Percentiles rank a stretch among this genome's conserved stretches.
These are phyloP conservation scores for Kazachstania bromeliacearum DNA, from an alignment of 805 yeast species.

Conservation along the genomic window DNA sequence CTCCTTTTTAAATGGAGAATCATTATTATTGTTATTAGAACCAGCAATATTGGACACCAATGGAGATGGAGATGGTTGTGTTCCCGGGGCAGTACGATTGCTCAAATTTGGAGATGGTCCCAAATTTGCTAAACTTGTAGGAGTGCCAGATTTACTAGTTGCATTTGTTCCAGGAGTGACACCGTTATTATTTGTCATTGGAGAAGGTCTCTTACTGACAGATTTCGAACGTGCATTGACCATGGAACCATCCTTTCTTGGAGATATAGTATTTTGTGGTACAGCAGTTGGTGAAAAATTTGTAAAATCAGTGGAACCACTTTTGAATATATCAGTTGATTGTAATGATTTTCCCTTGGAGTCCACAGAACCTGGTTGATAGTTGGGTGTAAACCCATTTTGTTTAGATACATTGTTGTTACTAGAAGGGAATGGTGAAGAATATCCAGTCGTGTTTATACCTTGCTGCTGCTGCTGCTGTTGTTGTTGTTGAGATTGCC, in stretches of 20 bases:
- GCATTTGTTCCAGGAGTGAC: constrained; percentile 5
- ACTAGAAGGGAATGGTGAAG: not conserved
- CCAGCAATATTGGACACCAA: constrained; percentile 6
- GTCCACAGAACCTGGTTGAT: no score
- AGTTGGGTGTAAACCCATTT: not conserved
- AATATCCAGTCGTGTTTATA: not conserved
- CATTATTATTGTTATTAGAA: constrained; percentile 5
- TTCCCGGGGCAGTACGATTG: constrained; percentile 2
- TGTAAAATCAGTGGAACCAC: not conserved
- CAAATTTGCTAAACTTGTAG: constrained; percentile 11
- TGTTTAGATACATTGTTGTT: no score
- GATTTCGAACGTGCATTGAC: constrained; percentile 4
- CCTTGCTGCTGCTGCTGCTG: not conserved
- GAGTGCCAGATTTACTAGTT: constrained; percentile 17
- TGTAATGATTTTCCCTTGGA: no score
- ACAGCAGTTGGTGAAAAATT: not conserved
- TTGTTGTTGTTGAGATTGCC: constrained; percentile 13
- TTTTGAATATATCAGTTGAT: no score
- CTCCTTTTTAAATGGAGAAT: constrained; percentile 25
- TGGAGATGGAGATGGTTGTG: constrained; percentile 17
- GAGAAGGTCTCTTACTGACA: constrained; percentile 9
- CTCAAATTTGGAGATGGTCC: constrained; percentile 9
- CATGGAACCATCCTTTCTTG: constrained; percentile 3
- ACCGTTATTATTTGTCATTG: constrained; percentile 7
- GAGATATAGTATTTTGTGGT: constrained; percentile 4